phyloP scores from a whole-genome alignment of 2,329 filamentous ascomycete genomes.

The Alternaria arbusti region DNA sequence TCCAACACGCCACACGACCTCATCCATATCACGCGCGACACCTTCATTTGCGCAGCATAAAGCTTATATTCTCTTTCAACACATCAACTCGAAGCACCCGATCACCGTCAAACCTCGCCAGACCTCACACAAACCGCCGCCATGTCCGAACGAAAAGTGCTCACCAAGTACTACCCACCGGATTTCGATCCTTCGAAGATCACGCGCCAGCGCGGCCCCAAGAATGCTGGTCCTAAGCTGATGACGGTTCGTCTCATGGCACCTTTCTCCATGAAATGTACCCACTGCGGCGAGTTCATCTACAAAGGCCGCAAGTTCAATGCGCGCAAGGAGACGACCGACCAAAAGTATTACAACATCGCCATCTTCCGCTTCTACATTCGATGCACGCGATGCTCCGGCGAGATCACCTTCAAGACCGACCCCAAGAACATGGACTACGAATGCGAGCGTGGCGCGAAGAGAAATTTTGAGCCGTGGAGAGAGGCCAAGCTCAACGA shows the following conservation, averaged over 20 bases:
- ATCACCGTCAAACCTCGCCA: neutral
- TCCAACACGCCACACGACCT: neutral
- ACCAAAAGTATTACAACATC: slow-evolving; percentile 88
- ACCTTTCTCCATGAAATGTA: slow-evolving; percentile 82
- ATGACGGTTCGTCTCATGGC: slow-evolving; percentile 92
- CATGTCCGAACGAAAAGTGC: slow-evolving; percentile 89
- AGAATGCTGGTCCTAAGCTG: slow-evolving; percentile 76
- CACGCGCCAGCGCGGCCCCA: slow-evolving; percentile 70
- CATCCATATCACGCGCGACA: neutral
- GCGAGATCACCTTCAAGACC: slow-evolving; percentile 90
- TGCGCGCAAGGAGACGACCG: slow-evolving; percentile 87
- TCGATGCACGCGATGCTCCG: slow-evolving; percentile 82
- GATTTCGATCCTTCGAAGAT: slow-evolving; percentile 91
- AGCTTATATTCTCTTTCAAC: neutral
- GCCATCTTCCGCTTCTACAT: slow-evolving; percentile 88
- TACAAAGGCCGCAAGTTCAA: slow-evolving; percentile 97
- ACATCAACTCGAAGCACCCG: neutral
- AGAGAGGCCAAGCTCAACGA: slow-evolving; percentile 68
- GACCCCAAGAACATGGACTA: slow-evolving; percentile 97
- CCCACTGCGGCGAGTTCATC: slow-evolving; percentile 76
- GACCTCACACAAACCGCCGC: slow-evolving; percentile 33
- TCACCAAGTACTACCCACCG: slow-evolving; percentile 70
- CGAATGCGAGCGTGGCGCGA: slow-evolving; percentile 78
- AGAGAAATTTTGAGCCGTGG: slow-evolving; percentile 95
- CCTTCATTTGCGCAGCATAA: neutral